Base-by-base conservation (phyloP, 345 rosid genomes). In the Carallia pectinifolia region DNA sequence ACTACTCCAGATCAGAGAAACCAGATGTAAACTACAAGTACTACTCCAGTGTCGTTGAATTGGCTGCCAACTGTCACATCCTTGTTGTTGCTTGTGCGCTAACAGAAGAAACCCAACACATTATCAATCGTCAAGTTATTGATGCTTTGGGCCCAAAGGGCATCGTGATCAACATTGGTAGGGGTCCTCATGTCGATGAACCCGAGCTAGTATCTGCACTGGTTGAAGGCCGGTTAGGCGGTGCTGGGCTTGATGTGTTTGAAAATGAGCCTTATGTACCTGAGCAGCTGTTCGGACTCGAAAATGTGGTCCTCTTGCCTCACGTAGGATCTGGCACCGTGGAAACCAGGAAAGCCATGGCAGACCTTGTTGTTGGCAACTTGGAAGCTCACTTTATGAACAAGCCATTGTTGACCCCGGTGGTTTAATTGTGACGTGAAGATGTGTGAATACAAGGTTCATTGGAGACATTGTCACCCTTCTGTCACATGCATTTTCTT, bases 191-290 rank as follows among this genome's bases (percentile, higher is more conserved):
- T 12, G 76, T 87, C 17, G 84, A 87, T 70, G 89, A 87, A 68
- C 83, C 81, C 0, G 86, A 82, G 79, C 88, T 85, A 17, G 83
- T 87, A 30, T 80, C 88, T 55, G 92, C 92, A 31, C 71, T 87
- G 77, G 71, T 77, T 0, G 87, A 87, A 68, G 84, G 88, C 29
- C 78, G 92, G 63, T 63, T 85, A 40, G 86, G 84, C 7, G 87
- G 89, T 34, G 91, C 87, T 0, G 87, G 91, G 18, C 83, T 87
- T 3, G 89, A 85, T 65, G 89, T 87, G 30, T 87, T 71, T 19
- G 83, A 79, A 63, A 76, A 85, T n/a, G 92, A 87, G 64, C 88
- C 89, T 18, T 73, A 81, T 5, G 84, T 77, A 19, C 86, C 88
- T 0, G 84, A 83, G 70, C 65, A 85, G 53, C 73, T 84, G 66